phyloP scores from a whole-genome alignment of 371 early-diverging fungal species.

The Rhizopus stolonifer region DNA sequence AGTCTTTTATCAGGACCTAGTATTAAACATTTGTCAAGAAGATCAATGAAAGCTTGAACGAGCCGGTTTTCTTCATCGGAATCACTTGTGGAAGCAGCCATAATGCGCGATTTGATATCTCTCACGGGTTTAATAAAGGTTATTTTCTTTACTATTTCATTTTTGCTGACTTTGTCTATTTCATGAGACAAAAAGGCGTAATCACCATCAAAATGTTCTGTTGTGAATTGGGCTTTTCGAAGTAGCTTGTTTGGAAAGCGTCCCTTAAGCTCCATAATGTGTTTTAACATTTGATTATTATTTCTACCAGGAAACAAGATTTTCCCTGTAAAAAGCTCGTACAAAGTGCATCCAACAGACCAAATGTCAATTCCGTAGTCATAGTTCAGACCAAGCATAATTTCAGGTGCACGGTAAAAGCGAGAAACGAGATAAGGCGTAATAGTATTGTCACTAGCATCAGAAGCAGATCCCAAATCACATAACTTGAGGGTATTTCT shows the following conservation, averaged over 20 bases:
- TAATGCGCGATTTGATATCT: slow-evolving; percentile 71
- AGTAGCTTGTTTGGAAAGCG: slow-evolving; percentile 81
- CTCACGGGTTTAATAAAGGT: slow-evolving; percentile 64
- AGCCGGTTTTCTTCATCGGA: slow-evolving; percentile 55
- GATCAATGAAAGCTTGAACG: slow-evolving; percentile 66
- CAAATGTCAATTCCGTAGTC: slow-evolving; percentile 94
- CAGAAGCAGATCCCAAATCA: slow-evolving; percentile 93
- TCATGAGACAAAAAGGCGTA: slow-evolving; percentile 67
- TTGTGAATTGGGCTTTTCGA: slow-evolving; percentile 75
- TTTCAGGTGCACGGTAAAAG: slow-evolving; percentile 99
- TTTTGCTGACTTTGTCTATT: slow-evolving; percentile 68
- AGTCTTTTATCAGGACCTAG: slow-evolving; percentile 91
- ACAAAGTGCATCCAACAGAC: slow-evolving; percentile 98
- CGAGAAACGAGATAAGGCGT: slow-evolving; percentile 96
- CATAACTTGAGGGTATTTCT: slow-evolving; percentile 85
- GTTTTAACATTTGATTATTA: slow-evolving; percentile 95
- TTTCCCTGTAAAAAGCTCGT: slow-evolving; percentile 94
- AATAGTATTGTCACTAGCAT: slow-evolving; percentile 82
- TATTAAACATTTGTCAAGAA: slow-evolving; percentile 83
- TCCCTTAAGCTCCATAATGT: slow-evolving; percentile 95
- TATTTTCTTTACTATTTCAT: slow-evolving; percentile 68
- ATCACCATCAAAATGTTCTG: slow-evolving; percentile 86
- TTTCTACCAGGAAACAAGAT: slow-evolving; percentile 91
- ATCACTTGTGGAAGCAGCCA: slow-evolving; percentile 48
- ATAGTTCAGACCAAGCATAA: slow-evolving; percentile 91